phyloP scores from a whole-genome alignment of 2,329 filamentous ascomycete species.

The Clonostachys sp. region DNA sequence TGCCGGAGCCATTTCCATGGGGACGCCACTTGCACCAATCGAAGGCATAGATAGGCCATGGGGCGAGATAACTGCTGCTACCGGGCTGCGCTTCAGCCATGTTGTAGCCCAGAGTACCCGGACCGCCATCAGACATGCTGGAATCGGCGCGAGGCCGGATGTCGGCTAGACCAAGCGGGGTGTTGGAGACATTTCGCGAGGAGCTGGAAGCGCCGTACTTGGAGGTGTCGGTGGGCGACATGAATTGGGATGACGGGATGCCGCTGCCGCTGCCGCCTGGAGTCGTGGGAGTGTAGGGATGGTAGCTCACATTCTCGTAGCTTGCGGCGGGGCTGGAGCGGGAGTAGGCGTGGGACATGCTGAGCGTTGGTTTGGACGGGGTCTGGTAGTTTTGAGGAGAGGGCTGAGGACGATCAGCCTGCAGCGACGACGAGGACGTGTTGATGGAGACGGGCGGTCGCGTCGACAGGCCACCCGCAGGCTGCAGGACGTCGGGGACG shows the following conservation, averaged over 20 bases:
- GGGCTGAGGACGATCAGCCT: conserved; percentile 27
- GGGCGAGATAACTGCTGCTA: conserved; percentile 90
- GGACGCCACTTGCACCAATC: conserved; percentile 99
- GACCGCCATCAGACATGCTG: conserved; percentile 66
- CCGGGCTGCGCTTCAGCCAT: conserved; percentile 59
- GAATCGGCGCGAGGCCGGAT: conserved; percentile 86
- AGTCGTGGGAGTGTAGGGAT: conserved; percentile 59
- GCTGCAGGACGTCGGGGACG: conserved; percentile 56
- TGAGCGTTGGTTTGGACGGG: conserved; percentile 63
- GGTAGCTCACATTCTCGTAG: conserved; percentile 53
- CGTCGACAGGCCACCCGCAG: conserved; percentile 36
- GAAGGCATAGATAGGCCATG: conserved; percentile 93
- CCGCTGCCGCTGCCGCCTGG: conserved; percentile 39
- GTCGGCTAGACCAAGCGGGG: conserved; percentile 85
- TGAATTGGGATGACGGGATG: conserved; percentile 54
- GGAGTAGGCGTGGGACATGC: conserved; percentile 70
- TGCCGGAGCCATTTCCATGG: conserved; percentile 75
- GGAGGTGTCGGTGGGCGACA: conserved; percentile 45
- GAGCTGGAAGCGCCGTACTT: conserved; percentile 54
- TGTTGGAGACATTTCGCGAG: conserved; percentile 69
- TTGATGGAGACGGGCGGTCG: conserved; percentile 32
- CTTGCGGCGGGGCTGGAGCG: conserved; percentile 72
- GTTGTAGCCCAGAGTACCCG: conserved; percentile 61
- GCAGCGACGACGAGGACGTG: conserved; percentile 41
- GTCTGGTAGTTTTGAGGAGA: conserved; percentile 50